Conservation (phyloP, 768 basidiomycete species). For the Hirschioporus abietinus region DNA sequence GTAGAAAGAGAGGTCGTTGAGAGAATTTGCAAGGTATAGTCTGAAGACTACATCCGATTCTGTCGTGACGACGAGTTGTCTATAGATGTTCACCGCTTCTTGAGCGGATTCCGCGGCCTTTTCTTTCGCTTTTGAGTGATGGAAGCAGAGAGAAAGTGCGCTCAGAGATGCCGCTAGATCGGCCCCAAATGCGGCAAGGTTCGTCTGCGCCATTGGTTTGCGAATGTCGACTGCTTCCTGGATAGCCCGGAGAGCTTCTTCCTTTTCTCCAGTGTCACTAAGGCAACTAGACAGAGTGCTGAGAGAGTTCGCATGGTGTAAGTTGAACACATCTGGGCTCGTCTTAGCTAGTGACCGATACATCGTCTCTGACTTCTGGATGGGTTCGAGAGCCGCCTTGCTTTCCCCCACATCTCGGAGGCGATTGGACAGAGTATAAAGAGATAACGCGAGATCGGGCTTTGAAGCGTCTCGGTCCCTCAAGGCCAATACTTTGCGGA, state of each 20-base stretch:
- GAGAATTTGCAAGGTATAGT: neutral
- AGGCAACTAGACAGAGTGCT: constrained; percentile 6
- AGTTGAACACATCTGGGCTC: constrained; percentile 5
- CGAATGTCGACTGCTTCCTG: neutral
- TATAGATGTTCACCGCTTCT: constrained; percentile 9
- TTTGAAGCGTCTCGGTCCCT: constrained; percentile 7
- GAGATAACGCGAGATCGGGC: constrained; percentile 8
- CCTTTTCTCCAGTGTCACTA: constrained; percentile 3
- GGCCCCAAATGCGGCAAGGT: neutral
- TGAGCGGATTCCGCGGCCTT: constrained; percentile 8
- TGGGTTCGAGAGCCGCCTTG: constrained; percentile 8
- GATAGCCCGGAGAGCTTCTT: constrained; percentile 9
- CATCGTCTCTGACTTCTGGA: constrained; percentile 6
- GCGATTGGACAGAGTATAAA: constrained; percentile 8
- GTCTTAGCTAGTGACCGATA: neutral
- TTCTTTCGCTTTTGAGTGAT: neutral
- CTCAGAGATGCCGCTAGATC: constrained; percentile 11
- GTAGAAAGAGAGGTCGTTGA: neutral
- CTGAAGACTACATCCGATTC: neutral
- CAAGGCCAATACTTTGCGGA: constrained; percentile 9
- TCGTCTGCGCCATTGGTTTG: neutral
- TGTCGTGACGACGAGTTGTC: neutral
- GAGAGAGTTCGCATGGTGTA: constrained; percentile 9
- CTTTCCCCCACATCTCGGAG: constrained; percentile 7
- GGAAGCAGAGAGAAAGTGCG: constrained; percentile 7